phyloP scores from a whole-genome alignment of 1,139 yeast genomes.

The Debaryomyces coudertii region DNA sequence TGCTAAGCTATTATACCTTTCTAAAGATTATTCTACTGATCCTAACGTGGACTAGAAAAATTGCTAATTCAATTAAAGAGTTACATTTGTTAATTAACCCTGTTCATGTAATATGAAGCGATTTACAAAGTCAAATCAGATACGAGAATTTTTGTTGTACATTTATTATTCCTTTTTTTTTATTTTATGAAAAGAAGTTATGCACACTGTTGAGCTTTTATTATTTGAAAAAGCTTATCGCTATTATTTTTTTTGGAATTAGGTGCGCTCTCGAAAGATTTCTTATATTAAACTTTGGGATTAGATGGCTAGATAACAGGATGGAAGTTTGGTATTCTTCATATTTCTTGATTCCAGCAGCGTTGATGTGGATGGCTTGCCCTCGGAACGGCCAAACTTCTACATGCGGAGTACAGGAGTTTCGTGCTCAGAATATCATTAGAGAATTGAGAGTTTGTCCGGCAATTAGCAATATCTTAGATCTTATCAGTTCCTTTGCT shows the following conservation, averaged over 20 bases:
- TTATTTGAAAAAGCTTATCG: constrained; percentile 22
- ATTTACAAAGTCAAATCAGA: constrained; percentile 14
- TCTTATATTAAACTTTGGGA: constrained; percentile 20
- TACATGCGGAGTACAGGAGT: too few relatives aligned
- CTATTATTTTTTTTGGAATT: too few relatives aligned
- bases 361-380: constrained; percentile 57
- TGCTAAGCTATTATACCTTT: constrained; percentile 20
- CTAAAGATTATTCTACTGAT: not conserved
- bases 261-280: too few relatives aligned
- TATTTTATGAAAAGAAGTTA: constrained; percentile 20
- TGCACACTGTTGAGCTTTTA: constrained; percentile 21
- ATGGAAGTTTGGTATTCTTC: constrained; percentile 62
- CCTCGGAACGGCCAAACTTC: constrained; percentile 55
- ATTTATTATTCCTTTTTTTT: constrained; percentile 21
- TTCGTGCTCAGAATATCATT: constrained; percentile 14
- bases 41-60: not conserved
- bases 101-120: not conserved
- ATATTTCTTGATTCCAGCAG: constrained; percentile 62
- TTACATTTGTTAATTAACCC: not conserved
- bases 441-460: not conserved
- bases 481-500: not conserved
- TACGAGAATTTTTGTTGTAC: constrained; percentile 16
- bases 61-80: not conserved
- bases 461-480: not conserved
- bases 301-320: constrained; percentile 41